A percentile compares a stretch with the other conserved stretches of the same genome.
Evolutionary conservation across 306 rosid genomes (phyloP).

Genomic region (Vachellia pachyceras): DNA sequence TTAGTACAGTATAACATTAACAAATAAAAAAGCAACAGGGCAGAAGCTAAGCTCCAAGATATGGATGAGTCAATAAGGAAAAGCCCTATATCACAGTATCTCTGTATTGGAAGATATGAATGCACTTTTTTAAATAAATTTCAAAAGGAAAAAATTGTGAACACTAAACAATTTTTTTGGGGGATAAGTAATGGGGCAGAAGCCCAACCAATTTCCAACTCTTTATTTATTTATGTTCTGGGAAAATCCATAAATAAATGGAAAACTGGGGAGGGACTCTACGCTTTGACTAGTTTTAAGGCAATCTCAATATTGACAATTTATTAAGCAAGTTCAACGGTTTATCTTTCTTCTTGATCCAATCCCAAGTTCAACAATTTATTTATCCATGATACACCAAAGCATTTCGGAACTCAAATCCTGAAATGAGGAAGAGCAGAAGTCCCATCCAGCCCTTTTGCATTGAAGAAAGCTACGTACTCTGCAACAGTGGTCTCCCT

Average conservation of each 20-base stretch:
- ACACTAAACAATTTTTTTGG: too few species aligned
- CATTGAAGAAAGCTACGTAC: not conserved
- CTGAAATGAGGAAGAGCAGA: conserved; percentile 4
- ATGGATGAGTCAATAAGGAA: too few species aligned
- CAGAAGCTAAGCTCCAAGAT: too few species aligned
- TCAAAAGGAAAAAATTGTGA: too few species aligned
- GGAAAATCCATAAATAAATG: not conserved
- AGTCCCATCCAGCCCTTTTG: conserved; percentile 47
- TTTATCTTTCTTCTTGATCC: not conserved
- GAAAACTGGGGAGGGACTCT: not conserved
- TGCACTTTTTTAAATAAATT: too few species aligned
- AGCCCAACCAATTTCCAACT: too few species aligned
- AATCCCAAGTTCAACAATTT: not conserved
- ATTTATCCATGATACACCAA: not conserved
- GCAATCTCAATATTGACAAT: not conserved
- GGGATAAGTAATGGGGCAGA: too few species aligned
- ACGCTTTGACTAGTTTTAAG: not conserved
- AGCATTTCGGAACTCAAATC: not conserved
- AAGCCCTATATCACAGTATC: too few species aligned
- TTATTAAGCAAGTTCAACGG: not conserved
- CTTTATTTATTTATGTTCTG: too few species aligned
- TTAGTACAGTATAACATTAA: too few species aligned
- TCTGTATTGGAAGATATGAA: too few species aligned
- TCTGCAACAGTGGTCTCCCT: conserved; percentile 44
- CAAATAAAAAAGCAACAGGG: too few species aligned